phyloP scores from a whole-genome alignment of 2,329 filamentous ascomycete species.

The Penicillium occitanis region DNA sequence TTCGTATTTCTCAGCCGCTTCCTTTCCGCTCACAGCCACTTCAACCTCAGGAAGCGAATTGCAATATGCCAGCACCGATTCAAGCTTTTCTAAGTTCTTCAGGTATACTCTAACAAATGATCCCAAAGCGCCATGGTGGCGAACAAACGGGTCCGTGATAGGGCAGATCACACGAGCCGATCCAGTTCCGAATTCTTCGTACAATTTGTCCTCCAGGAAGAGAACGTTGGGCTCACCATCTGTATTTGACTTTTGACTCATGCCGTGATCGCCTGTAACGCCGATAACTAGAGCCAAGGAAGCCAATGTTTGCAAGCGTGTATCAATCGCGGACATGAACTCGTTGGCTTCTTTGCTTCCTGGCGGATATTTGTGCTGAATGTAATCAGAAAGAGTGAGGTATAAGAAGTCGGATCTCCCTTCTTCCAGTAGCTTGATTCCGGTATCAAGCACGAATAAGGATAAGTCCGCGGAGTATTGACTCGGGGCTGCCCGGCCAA shows the following conservation, averaged over 20 bases:
- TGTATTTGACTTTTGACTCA: conserved; percentile 42
- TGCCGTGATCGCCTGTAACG: conserved; percentile 47
- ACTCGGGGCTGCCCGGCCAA: conserved; percentile 38
- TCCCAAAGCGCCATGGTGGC: conserved; percentile 46
- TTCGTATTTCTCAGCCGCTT: conserved; percentile 38
- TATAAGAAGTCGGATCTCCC: conserved; percentile 44
- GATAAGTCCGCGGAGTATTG: conserved; percentile 50
- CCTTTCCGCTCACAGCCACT: conserved; percentile 31
- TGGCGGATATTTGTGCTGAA: conserved; percentile 48
- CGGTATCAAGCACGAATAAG: conserved; percentile 47
- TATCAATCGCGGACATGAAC: conserved; percentile 40
- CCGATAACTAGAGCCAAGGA: conserved; percentile 40
- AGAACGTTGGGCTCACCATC: conserved; percentile 41
- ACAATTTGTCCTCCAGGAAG: conserved; percentile 43
- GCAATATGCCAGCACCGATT: conserved; percentile 33
- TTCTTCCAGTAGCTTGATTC: conserved; percentile 45
- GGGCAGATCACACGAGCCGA: conserved; percentile 45
- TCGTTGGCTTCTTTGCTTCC: conserved; percentile 38
- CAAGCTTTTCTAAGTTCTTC: conserved; percentile 26
- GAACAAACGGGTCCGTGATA: conserved; percentile 48
- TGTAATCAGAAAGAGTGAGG: conserved; percentile 47
- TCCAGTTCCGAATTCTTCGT: conserved; percentile 32
- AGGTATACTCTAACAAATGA: conserved; percentile 46
- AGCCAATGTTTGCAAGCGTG: conserved; percentile 34
- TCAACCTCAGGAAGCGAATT: conserved; percentile 36